Evolutionary conservation across 176 grass and related monocot genomes (phyloP).

Genomic region (Musa itinerans): DNA sequence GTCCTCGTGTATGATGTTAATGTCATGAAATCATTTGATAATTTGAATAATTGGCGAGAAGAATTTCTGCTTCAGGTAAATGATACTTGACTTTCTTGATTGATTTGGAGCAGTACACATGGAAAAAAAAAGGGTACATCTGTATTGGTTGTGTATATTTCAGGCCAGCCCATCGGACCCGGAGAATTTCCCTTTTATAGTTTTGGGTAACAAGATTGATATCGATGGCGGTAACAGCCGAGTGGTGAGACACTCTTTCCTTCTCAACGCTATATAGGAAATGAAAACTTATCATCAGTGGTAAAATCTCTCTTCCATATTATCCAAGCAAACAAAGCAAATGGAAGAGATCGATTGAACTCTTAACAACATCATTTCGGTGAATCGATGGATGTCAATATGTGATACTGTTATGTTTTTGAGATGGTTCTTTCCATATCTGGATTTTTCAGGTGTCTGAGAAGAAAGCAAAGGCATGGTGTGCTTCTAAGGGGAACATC

Average conservation of each 20-base stretch:
- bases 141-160: not conserved
- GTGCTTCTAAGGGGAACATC: conserved; percentile 46
- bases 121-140: too few relatives aligned
- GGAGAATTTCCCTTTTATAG: conserved; percentile 10
- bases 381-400: not conserved
- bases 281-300: not conserved
- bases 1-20: conserved; percentile 20
- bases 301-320: not conserved
- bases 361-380: not conserved
- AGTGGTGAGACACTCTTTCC: not conserved
- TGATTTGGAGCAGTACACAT: too few relatives aligned
- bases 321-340: not conserved
- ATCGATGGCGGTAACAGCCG: conserved; percentile 16
- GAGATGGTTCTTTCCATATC: not conserved
- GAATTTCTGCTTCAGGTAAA: conserved; percentile 16
- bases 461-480: conserved; percentile 58
- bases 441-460: conserved; percentile 7
- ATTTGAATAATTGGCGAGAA: conserved; percentile 17
- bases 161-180: conserved; percentile 11
- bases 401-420: not conserved
- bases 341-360: not conserved
- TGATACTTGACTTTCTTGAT: not conserved
- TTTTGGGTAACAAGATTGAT: conserved; percentile 15
- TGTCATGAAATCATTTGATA: conserved; percentile 19
- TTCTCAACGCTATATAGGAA: not conserved